Evolutionary conservation across 371 early-diverging fungal genomes (phyloP).

Genomic region (Mucor plumbeus): DNA sequence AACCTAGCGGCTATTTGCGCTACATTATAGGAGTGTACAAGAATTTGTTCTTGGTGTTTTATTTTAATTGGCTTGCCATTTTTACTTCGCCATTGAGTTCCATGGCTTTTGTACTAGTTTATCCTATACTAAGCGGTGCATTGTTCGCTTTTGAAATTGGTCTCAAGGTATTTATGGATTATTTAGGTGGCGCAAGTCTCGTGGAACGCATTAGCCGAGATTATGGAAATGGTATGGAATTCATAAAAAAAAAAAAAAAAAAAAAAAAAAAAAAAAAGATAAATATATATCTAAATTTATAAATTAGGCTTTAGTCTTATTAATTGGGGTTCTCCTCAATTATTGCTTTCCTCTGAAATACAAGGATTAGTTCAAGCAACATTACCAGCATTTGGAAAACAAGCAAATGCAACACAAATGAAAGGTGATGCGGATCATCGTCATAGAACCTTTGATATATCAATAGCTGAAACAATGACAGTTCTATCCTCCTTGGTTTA

Average conservation of each 20-base stretch:
- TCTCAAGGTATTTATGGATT: constrained; percentile 39
- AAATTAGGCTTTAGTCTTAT: constrained; percentile 35
- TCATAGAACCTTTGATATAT: constrained; percentile 37
- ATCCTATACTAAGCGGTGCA: constrained; percentile 28
- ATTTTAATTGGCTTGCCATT: constrained; percentile 39
- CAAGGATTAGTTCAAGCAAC: constrained; percentile 24
- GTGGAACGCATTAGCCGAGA: constrained; percentile 25
- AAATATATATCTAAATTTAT: too few relatives aligned
- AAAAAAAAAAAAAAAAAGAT: too few relatives aligned
- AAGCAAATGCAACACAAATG: neutral
- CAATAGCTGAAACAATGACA: constrained; percentile 37
- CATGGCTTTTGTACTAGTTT: constrained; percentile 28
- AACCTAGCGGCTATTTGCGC: constrained; percentile 33
- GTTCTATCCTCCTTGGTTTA: constrained; percentile 44
- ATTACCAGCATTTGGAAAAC: constrained; percentile 25
- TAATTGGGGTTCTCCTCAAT: constrained; percentile 42
- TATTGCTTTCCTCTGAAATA: constrained; percentile 28
- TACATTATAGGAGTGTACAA: constrained; percentile 33
- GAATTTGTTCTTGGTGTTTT: constrained; percentile 38
- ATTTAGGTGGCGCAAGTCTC: constrained; percentile 34
- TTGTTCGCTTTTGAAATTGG: constrained; percentile 35
- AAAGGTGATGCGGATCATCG: constrained; percentile 12
- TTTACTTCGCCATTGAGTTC: constrained; percentile 41
- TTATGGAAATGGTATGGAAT: constrained; percentile 23
- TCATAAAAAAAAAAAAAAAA: too few relatives aligned